Percentiles rank a stretch among this genome's conserved stretches.
phyloP scores from a whole-genome alignment of 2,329 filamentous ascomycete species.

The Colletotrichum kahawae region DNA sequence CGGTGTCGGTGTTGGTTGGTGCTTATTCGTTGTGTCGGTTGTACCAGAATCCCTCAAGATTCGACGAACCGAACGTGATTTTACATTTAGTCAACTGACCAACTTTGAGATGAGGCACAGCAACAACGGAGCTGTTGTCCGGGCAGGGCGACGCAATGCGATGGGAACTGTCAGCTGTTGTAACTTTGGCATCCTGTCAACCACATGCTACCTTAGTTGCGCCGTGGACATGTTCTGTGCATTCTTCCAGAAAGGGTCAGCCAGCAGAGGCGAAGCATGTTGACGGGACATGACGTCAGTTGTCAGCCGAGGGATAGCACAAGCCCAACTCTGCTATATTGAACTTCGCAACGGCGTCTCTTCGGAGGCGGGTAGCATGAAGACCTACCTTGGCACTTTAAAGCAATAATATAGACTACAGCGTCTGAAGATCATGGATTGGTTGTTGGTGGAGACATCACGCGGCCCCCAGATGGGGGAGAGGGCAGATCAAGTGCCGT shows the following conservation, averaged over 20 bases:
- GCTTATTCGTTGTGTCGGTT: neutral
- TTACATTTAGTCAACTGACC: constrained; percentile 1
- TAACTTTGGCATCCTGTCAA: neutral
- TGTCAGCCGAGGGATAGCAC: neutral
- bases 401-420: neutral
- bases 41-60: neutral
- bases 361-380: neutral
- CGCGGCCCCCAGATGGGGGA: neutral
- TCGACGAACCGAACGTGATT: neutral
- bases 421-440: neutral
- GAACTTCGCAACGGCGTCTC: neutral
- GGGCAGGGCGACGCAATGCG: neutral
- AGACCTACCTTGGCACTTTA: neutral
- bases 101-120: neutral
- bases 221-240: neutral
- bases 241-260: neutral
- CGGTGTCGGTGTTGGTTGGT: neutral
- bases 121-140: neutral
- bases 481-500: constrained; percentile 9
- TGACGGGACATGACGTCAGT: constrained; percentile 10
- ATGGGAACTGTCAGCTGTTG: neutral
- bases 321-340: neutral
- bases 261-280: neutral
- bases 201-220: neutral
- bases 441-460: neutral